A percentile compares a stretch with the other conserved stretches of the same genome.
Evolutionary conservation across 768 basidiomycete genomes (phyloP).

Genomic region (Polyporus arcularius): DNA sequence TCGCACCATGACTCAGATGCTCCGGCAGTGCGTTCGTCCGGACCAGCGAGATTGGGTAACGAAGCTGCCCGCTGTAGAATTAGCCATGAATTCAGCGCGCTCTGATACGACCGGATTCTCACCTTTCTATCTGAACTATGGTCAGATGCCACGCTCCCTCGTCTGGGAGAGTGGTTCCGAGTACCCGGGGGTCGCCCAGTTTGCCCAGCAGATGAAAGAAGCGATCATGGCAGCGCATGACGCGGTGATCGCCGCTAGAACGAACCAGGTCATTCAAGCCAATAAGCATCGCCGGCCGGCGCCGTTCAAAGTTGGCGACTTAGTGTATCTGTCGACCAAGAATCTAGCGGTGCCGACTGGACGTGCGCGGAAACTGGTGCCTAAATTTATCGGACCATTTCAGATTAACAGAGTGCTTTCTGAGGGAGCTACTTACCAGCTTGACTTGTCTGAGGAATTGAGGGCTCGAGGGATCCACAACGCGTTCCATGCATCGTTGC

Average conservation of each 20-base stretch:
- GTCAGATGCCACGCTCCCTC: conserved; percentile 15
- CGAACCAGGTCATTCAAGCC: no score
- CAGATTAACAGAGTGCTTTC: no score
- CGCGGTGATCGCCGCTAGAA: no score
- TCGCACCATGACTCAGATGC: conserved; percentile 32
- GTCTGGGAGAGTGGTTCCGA: neutral
- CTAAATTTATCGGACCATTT: no score
- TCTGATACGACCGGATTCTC: conserved; percentile 37
- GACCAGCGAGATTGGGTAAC: conserved; percentile 38
- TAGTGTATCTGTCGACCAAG: conserved; percentile 38
- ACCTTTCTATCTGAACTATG: conserved; percentile 36
- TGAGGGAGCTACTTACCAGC: no score
- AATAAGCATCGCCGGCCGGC: no score
- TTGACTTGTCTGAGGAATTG: no score
- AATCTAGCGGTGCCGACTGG: no score
- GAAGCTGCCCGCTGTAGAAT: conserved; percentile 24
- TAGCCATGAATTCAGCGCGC: conserved; percentile 34
- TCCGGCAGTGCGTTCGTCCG: conserved; percentile 27
- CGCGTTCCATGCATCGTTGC: no score
- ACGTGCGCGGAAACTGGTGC: no score
- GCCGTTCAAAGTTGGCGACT: conserved; percentile 26
- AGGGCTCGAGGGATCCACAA: no score
- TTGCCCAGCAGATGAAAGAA: conserved; percentile 23
- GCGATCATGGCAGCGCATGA: no score
- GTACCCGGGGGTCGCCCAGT: conserved; percentile 25